A percentile compares a stretch with the other conserved stretches of the same genome.
Evolutionary conservation across 2,329 filamentous ascomycete genomes (phyloP).

Genomic region (Pseudocercospora ulei): DNA sequence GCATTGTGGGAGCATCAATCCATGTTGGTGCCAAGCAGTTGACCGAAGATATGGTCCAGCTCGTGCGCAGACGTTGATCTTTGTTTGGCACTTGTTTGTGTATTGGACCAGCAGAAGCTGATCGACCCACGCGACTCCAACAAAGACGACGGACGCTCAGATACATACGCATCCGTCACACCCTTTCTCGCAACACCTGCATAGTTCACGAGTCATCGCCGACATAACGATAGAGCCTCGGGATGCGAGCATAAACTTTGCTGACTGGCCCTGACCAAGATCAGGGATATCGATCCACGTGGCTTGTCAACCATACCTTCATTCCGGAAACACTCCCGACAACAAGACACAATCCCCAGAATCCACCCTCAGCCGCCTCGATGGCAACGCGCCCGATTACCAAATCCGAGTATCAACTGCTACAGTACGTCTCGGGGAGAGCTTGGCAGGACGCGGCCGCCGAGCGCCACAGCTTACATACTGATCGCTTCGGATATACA

Average conservation of each 20-base stretch:
- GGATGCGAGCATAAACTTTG: not conserved
- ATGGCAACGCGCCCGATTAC: constrained; percentile 1
- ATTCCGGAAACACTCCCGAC: no score
- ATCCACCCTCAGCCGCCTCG: no score
- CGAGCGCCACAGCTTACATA: not conserved
- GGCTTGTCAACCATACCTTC: constrained; percentile 3
- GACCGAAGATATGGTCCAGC: constrained; percentile 36
- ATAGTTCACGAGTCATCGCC: no score
- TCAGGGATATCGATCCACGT: not conserved
- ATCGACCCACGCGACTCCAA: no score
- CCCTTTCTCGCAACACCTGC: no score
- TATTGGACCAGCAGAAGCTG: no score
- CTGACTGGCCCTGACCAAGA: constrained; percentile 3
- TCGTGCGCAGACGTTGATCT: constrained; percentile 37
- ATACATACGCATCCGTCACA: no score
- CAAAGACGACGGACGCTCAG: no score
- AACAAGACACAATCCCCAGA: no score
- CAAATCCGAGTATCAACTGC: constrained; percentile 3
- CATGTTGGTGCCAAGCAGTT: constrained; percentile 38
- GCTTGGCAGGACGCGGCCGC: not conserved
- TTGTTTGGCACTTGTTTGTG: no score
- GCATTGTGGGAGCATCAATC: constrained; percentile 16
- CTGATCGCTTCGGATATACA: not conserved
- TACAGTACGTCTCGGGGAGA: not conserved
- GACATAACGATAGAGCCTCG: no score